phyloP scores from a whole-genome alignment of 768 basidiomycete genomes.

The Tylopilus intermedius region DNA sequence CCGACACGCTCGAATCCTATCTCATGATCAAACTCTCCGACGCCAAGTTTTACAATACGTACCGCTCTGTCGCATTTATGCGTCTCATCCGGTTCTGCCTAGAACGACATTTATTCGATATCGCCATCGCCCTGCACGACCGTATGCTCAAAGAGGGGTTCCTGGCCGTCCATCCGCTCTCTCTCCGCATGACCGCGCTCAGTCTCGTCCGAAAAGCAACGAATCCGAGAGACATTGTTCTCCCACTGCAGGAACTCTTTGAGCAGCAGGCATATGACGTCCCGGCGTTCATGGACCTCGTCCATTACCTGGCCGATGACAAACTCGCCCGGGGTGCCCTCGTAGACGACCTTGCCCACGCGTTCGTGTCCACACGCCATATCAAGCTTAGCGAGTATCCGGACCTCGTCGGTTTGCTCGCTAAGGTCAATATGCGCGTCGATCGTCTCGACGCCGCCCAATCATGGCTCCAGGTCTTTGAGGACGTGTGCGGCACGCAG shows the following conservation, averaged over 20 bases:
- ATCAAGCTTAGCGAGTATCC: constrained; percentile 27
- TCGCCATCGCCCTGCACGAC: constrained; percentile 39
- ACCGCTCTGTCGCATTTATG: constrained; percentile 33
- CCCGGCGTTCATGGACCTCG: constrained; percentile 26
- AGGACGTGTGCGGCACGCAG: constrained; percentile 19
- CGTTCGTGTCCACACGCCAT: constrained; percentile 17
- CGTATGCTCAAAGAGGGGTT: constrained; percentile 41
- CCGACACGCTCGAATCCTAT: constrained; percentile 18
- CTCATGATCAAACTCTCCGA: constrained; percentile 23
- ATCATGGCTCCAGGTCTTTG: constrained; percentile 26
- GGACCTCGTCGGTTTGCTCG: constrained; percentile 34
- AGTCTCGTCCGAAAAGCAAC: constrained; percentile 15
- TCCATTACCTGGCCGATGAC: constrained; percentile 16
- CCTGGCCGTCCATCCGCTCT: constrained; percentile 33
- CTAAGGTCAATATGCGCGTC: constrained; percentile 33
- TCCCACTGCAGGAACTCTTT: constrained; percentile 13
- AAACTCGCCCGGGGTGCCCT: constrained; percentile 11
- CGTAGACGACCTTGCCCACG: constrained; percentile 21
- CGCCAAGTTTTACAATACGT: constrained; percentile 25
- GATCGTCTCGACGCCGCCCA: constrained; percentile 30
- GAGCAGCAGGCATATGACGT: constrained; percentile 15
- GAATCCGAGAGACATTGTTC: not conserved
- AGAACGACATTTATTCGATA: constrained; percentile 31
- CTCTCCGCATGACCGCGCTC: constrained; percentile 39
- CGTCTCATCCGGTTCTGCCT: constrained; percentile 39